Evolutionary conservation across 1,139 yeast species (phyloP).

Genomic region (Spathaspora sp.): DNA sequence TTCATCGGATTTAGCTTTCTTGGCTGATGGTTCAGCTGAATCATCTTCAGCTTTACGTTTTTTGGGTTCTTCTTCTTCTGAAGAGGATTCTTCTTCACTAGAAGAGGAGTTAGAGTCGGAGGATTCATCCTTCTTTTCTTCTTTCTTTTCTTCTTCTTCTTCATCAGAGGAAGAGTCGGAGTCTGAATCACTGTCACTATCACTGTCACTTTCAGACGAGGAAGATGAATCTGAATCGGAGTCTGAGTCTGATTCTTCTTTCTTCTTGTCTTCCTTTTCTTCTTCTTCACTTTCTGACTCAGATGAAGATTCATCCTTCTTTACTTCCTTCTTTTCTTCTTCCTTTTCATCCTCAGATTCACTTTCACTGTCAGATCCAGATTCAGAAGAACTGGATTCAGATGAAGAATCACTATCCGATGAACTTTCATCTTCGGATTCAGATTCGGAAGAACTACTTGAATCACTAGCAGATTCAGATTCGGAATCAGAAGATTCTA

Average conservation of each 20-base stretch:
- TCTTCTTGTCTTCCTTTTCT: constrained; percentile 21
- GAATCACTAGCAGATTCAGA: constrained; percentile 23
- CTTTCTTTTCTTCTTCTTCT: constrained; percentile 17
- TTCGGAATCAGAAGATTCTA: constrained; percentile 23
- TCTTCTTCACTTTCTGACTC: constrained; percentile 15
- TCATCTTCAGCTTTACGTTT: constrained; percentile 35
- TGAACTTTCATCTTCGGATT: constrained; percentile 19
- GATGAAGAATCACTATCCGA: constrained; percentile 17
- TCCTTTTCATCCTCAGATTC: constrained; percentile 22
- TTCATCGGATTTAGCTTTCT: constrained; percentile 37
- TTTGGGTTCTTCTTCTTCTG: constrained; percentile 22
- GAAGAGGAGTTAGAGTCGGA: constrained; percentile 9
- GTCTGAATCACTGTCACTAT: constrained; percentile 10
- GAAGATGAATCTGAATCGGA: constrained; percentile 5
- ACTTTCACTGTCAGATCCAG: constrained; percentile 24
- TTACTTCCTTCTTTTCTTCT: constrained; percentile 22
- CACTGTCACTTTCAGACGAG: too few relatives aligned
- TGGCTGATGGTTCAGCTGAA: constrained; percentile 25
- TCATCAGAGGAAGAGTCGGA: constrained; percentile 8
- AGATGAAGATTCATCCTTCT: constrained; percentile 19
- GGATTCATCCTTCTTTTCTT: constrained; percentile 14
- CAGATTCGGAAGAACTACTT: constrained; percentile 21
- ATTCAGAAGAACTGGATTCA: constrained; percentile 14
- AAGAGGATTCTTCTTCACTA: too few relatives aligned
- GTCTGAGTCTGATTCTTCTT: constrained; percentile 13